Evolutionary conservation across 208 protist species (phyloP), one percentile per base, ranked within the genome.

Genomic region (Trypanosomatidae sp.): DNA sequence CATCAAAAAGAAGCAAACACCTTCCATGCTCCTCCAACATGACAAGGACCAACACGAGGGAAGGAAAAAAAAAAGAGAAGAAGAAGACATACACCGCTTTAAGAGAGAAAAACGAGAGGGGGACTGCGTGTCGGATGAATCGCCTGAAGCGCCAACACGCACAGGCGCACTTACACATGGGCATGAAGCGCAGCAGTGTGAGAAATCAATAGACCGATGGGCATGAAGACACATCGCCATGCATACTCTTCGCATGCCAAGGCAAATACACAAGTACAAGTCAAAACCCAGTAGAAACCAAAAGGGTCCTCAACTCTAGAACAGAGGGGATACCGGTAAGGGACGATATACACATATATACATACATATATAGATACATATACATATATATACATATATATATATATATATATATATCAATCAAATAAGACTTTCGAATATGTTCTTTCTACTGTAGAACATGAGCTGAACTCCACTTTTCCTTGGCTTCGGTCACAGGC

Each of bases 341-440:
- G 33, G 12, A 62, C 28, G 25, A 33, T 5, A 59, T 3, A 33
- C 22, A 33, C 3, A 50, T 25, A 9, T 10, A 7, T 1, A 25
- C 19, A 4, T 53, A 53, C 49, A 53, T n/a, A 6, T 25, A 8
- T n/a, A n/a, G n/a, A n/a, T n/a, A n/a, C n/a, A 28, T 66, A 30
- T 55, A 79, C 6, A 74, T 15, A 60, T 3, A 71, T 8, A 64
- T 19, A 76, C 43, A 22, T 25, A 56, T 47, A 76, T n/a, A 74
- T 10, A 39, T 0, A 69, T 55, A 65, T 56, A 47, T 10, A 73
- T 50, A 10, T 41, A 46, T 33, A 13, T 62, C 8, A n/a, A 33
- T 39, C 22, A 30, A 62, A 41, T 13, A 13, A 39, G 2, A 39
- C 36, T 39, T 39, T 39, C 36, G 36, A 39, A 39, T 39, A 39